These are phyloP conservation scores for Stephania japonica DNA, from an alignment of 164 flowering plant species.

Conservation along the genomic window DNA sequence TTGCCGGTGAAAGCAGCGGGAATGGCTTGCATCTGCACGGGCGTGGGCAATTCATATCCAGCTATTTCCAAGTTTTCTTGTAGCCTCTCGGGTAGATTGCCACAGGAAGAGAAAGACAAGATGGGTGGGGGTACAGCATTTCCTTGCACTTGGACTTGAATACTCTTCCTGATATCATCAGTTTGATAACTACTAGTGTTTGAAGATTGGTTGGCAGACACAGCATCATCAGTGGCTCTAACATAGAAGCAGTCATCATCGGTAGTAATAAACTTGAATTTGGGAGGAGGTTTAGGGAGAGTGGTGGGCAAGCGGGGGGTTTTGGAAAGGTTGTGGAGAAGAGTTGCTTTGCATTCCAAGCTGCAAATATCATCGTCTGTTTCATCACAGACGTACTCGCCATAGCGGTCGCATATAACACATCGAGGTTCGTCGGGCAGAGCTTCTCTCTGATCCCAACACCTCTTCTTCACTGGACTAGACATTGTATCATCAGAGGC, in stretches of 20 bases:
- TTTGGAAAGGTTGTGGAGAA: conserved; percentile 39
- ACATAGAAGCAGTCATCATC: conserved; percentile 81
- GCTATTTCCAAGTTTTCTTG: conserved; percentile 63
- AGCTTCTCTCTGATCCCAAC: conserved; percentile 83
- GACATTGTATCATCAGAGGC: background rate
- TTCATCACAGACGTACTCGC: conserved; percentile 88
- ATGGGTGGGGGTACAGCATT: conserved; percentile 47
- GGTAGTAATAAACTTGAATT: conserved; percentile 28
- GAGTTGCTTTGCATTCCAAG: conserved; percentile 58
- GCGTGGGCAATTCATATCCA: conserved; percentile 82
- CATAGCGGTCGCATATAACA: conserved; percentile 88
- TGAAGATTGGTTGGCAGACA: conserved; percentile 17
- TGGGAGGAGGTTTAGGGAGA: too few species aligned
- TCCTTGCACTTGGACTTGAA: conserved; percentile 60
- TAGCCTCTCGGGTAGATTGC: conserved; percentile 51
- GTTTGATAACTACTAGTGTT: conserved; percentile 21
- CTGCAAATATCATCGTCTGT: conserved; percentile 95
- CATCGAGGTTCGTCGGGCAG: conserved; percentile 77
- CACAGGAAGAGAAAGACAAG: conserved; percentile 63
- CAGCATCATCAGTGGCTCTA: conserved; percentile 30
- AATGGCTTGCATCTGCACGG: conserved; percentile 93
- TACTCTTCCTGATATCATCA: conserved; percentile 46
- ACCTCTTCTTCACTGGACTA: conserved; percentile 45
- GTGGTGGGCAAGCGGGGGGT: too few species aligned
- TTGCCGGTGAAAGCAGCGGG: conserved; percentile 76